Evolutionary conservation across 345 rosid genomes (phyloP).

Genomic region (Syzygium jambos): DNA sequence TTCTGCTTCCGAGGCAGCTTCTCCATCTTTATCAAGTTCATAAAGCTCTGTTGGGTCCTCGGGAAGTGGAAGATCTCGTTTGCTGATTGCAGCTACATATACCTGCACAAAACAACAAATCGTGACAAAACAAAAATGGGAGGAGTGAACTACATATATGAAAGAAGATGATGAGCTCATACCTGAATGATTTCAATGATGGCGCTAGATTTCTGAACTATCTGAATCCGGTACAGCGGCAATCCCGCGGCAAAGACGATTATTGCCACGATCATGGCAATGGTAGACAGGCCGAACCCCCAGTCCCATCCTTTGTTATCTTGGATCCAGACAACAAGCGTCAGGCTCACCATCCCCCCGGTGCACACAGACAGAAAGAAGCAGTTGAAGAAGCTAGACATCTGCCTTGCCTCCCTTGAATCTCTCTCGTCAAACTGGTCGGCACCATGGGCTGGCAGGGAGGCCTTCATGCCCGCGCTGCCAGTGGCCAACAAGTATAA

Average conservation of each 20-base stretch:
- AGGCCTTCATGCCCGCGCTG: slow-evolving; percentile 39
- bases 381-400: slow-evolving; percentile 52
- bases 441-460: slow-evolving; percentile 46
- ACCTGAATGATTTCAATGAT: slow-evolving; percentile 38
- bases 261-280: slow-evolving; percentile 23
- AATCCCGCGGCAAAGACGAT: slow-evolving; percentile 23
- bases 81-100: slow-evolving; percentile 38
- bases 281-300: slow-evolving; percentile 29
- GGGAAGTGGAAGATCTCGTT: slow-evolving; percentile 41
- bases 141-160: not conserved
- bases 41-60: slow-evolving; percentile 32
- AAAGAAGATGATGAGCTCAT: not conserved
- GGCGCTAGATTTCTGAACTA: slow-evolving; percentile 22
- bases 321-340: slow-evolving; percentile 44
- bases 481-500: slow-evolving; percentile 46
- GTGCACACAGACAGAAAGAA: slow-evolving; percentile 20
- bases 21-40: slow-evolving; percentile 33
- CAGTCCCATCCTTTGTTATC: slow-evolving; percentile 50
- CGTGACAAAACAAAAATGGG: not conserved
- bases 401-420: slow-evolving; percentile 26
- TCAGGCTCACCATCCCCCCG: slow-evolving; percentile 36
- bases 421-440: slow-evolving; percentile 49
- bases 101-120: slow-evolving; percentile 18
- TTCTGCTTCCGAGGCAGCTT: slow-evolving; percentile 22
- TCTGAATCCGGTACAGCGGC: slow-evolving; percentile 35